Percentiles rank a stretch among this genome's conserved stretches.
Evolutionary conservation across 2,329 filamentous ascomycete species (phyloP).

Genomic region (Microsporum ferrugineum): DNA sequence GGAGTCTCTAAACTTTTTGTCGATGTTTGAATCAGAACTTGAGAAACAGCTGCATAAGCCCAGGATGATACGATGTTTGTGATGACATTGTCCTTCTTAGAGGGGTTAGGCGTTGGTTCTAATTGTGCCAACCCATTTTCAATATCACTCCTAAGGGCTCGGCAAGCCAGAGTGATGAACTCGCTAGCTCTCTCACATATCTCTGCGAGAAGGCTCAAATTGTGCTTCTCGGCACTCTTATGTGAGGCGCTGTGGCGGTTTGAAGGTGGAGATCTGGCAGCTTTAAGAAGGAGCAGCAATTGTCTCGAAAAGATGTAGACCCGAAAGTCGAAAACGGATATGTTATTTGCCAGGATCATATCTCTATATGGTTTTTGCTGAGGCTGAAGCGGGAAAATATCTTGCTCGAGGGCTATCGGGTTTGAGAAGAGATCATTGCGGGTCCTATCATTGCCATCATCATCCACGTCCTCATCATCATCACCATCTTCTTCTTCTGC

Average conservation of each 20-base stretch:
- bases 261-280: slow-evolving; percentile 53
- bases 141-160: slow-evolving; percentile 69
- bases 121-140: slow-evolving; percentile 46
- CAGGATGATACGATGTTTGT: slow-evolving; percentile 39
- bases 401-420: slow-evolving; percentile 20
- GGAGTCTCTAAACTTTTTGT: slow-evolving; percentile 28
- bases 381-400: slow-evolving; percentile 36
- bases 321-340: slow-evolving; percentile 90
- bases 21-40: slow-evolving; percentile 33
- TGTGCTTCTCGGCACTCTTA: slow-evolving; percentile 36
- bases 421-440: slow-evolving; percentile 22
- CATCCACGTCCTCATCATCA: slow-evolving; percentile 18
- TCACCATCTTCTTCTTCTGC: slow-evolving; percentile 21
- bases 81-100: slow-evolving; percentile 23
- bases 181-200: slow-evolving; percentile 71
- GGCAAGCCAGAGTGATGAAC: slow-evolving; percentile 70
- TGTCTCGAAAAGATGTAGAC: slow-evolving; percentile 90
- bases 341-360: slow-evolving; percentile 84
- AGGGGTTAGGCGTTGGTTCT: slow-evolving; percentile 22
- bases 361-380: slow-evolving; percentile 75
- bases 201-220: slow-evolving; percentile 67
- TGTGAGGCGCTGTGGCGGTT: slow-evolving; percentile 20
- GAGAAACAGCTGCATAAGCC: slow-evolving; percentile 34
- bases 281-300: slow-evolving; percentile 64
- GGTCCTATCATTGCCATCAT: slow-evolving; percentile 22